Conservation (phyloP, 192 early-diverging fungal genomes). For the Linderina pennispora region DNA sequence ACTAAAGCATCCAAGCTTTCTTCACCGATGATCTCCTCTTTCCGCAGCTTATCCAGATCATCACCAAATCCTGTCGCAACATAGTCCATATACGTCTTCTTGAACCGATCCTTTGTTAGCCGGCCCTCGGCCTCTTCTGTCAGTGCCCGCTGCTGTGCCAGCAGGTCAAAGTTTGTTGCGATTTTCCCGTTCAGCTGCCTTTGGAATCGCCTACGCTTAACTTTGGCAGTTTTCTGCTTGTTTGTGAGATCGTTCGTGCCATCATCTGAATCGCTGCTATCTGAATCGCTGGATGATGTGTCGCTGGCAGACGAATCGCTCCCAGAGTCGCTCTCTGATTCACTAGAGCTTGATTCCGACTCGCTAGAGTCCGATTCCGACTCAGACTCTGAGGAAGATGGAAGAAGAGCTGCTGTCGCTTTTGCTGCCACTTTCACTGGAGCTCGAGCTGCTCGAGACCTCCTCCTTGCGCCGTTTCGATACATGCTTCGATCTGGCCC, state of each 20-base stretch:
- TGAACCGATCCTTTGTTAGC: conserved; percentile 19
- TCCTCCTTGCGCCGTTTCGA: conserved; percentile 6
- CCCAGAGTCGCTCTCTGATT: conserved; percentile 1
- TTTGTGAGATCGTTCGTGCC: conserved; percentile 7
- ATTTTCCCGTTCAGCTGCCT: conserved; percentile 11
- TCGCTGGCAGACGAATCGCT: background rate
- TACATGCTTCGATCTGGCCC: background rate
- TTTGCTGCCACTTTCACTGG: background rate
- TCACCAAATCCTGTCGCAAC: conserved; percentile 35
- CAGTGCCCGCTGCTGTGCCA: conserved; percentile 4
- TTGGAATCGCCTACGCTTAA: conserved; percentile 3
- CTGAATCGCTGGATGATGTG: background rate
- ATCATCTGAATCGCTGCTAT: background rate
- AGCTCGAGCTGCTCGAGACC: conserved; percentile 6
- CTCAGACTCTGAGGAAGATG: background rate
- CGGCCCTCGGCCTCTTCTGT: conserved; percentile 2
- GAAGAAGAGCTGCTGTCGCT: too few species aligned
- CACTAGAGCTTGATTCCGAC: conserved; percentile 1
- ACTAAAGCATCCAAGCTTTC: conserved; percentile 36
- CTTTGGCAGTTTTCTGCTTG: conserved; percentile 7
- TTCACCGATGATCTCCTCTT: conserved; percentile 19
- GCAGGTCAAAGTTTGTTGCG: conserved; percentile 30
- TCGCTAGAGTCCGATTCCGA: conserved; percentile 1
- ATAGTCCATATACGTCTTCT: conserved; percentile 41
- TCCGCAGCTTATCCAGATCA: conserved; percentile 34